phyloP scores from a whole-genome alignment of 208 protist genomes.

The Angomonas deanei region DNA sequence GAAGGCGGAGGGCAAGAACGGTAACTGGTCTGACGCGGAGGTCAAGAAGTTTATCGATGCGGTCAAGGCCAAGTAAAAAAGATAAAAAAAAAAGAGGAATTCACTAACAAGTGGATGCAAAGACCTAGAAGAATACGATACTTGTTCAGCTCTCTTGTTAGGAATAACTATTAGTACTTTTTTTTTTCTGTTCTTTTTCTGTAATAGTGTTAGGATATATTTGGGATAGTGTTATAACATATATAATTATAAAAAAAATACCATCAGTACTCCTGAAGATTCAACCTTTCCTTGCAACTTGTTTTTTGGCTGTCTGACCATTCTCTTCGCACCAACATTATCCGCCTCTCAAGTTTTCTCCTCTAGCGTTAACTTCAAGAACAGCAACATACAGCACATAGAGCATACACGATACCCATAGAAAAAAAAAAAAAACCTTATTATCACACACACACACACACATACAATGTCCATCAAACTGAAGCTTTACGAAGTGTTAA shows the following conservation, averaged over 20 bases:
- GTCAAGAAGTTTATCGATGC: slow-evolving; percentile 76
- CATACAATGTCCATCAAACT: slow-evolving; percentile 6
- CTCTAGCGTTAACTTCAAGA: too few species aligned
- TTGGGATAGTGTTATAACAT: too few species aligned
- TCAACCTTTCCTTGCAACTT: too few species aligned
- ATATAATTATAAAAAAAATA: neutral
- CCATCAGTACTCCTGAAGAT: too few species aligned
- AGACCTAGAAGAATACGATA: neutral
- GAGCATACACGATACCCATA: neutral
- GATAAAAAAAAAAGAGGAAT: neutral
- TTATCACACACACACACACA: too few species aligned
- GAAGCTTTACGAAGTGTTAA: slow-evolving; percentile 57
- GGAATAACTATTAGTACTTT: neutral
- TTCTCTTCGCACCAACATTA: too few species aligned
- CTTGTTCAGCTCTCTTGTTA: slow-evolving; percentile 7
- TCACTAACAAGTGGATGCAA: neutral
- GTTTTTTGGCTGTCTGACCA: too few species aligned
- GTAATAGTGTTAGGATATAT: neutral
- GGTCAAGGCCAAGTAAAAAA: slow-evolving; percentile 72
- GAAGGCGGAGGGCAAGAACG: slow-evolving; percentile 67
- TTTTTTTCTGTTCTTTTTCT: neutral
- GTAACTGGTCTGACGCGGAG: slow-evolving; percentile 76
- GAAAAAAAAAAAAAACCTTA: slow-evolving; percentile 10
- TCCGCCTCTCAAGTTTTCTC: too few species aligned
- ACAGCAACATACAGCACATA: too few species aligned